A percentile compares a stretch with the other conserved stretches of the same genome.
Conservation (phyloP, 768 basidiomycete genomes). For the Russula sp. region DNA sequence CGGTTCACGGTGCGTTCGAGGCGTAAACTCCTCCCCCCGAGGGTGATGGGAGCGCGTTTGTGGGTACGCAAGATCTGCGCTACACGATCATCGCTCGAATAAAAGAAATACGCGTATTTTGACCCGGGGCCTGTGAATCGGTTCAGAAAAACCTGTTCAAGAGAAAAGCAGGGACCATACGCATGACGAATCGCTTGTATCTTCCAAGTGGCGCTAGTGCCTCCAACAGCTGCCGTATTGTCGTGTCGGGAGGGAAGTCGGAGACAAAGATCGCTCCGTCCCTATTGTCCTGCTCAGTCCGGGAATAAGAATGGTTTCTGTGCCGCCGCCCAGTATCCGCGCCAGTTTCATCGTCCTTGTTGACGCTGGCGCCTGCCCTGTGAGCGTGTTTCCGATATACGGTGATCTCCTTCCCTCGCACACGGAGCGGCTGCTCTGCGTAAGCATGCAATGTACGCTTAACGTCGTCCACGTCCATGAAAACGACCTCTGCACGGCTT, state of each 20-base stretch:
- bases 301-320: neutral
- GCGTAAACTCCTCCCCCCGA: neutral
- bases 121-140: conserved; percentile 1
- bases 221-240: neutral
- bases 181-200: conserved; percentile 5
- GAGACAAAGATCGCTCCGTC: neutral
- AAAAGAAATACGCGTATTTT: conserved; percentile 9
- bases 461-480: neutral
- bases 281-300: neutral
- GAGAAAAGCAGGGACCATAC: neutral
- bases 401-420: neutral
- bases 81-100: conserved; percentile 1
- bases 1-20: neutral
- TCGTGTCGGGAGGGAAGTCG: neutral
- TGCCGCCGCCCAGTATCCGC: neutral
- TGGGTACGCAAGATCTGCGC: conserved; percentile 1
- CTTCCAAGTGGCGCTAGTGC: neutral
- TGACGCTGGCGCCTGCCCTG: neutral
- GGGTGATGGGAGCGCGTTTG: neutral
- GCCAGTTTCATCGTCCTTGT: too few species aligned
- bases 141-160: neutral
- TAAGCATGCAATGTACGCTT: conserved; percentile 5
- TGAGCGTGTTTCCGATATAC: neutral
- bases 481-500: conserved; percentile 1
- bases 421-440: neutral